These are phyloP conservation scores for Penstemon newberryi DNA, from an alignment of 257 asterid genomes.

Conservation along the genomic window DNA sequence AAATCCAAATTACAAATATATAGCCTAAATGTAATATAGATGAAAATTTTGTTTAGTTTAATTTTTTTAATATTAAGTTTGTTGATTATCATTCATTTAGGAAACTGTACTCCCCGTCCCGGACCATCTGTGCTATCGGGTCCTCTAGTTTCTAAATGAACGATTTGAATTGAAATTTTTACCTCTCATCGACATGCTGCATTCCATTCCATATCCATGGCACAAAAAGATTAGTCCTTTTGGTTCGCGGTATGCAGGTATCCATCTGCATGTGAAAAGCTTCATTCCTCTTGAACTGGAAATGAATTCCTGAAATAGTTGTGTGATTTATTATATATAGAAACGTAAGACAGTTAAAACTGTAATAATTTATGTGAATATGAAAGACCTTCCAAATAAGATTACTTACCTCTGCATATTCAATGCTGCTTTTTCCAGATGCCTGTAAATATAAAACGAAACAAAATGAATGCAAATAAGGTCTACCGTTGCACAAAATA, in stretches of 20 bases:
- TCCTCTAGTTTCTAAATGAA: no score
- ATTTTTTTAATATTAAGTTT: no score
- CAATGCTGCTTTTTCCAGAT: slow-evolving; percentile 2
- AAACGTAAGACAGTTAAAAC: background rate
- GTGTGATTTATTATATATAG: background rate
- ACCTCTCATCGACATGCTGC: slow-evolving; percentile 66
- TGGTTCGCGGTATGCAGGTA: slow-evolving; percentile 36
- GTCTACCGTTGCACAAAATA: background rate
- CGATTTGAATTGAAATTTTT: background rate
- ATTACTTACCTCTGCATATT: slow-evolving; percentile 29
- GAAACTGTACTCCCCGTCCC: no score
- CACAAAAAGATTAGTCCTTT: slow-evolving; percentile 53
- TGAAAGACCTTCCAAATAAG: background rate
- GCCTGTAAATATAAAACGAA: slow-evolving; percentile 14
- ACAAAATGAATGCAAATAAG: background rate
- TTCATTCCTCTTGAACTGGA: slow-evolving; percentile 40
- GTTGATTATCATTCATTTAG: no score
- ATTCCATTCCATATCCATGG: slow-evolving; percentile 70
- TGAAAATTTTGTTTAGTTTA: no score
- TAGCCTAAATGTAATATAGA: no score
- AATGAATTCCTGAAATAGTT: slow-evolving; percentile 35
- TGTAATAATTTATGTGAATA: background rate
- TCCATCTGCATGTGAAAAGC: slow-evolving; percentile 48
- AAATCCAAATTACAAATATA: no score
- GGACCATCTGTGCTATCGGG: no score